A percentile compares a stretch with the other conserved stretches of the same genome.
phyloP scores from a whole-genome alignment of 495 filamentous ascomycete genomes.

The Penicillium parvum region DNA sequence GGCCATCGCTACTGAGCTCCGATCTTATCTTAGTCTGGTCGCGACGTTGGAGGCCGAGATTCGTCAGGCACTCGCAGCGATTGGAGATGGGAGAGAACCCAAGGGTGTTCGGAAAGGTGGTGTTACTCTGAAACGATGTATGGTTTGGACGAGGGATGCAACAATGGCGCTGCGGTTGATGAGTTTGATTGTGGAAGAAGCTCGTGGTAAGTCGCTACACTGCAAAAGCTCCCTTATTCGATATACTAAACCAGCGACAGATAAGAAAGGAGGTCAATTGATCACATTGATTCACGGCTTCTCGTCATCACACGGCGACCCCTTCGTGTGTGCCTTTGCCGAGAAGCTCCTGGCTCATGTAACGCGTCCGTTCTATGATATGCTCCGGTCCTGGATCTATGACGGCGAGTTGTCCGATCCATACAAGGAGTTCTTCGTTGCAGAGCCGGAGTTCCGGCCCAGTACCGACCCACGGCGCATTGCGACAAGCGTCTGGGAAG shows the following conservation, averaged over 20 bases:
- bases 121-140: constrained; percentile 93
- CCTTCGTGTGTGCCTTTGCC: constrained; percentile 88
- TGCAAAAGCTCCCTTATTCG: neutral
- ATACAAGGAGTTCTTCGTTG: constrained; percentile 92
- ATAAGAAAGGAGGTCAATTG: constrained; percentile 84
- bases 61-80: constrained; percentile 63
- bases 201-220: constrained; percentile 52
- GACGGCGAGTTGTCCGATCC: constrained; percentile 96
- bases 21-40: constrained; percentile 88
- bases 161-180: constrained; percentile 95
- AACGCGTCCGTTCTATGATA: constrained; percentile 96
- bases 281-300: constrained; percentile 93
- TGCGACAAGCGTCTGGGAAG: constrained; percentile 93
- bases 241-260: constrained; percentile 34
- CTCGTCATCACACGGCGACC: constrained; percentile 89
- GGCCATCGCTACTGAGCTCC: constrained; percentile 77
- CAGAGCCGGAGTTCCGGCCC: constrained; percentile 57
- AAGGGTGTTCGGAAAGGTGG: constrained; percentile 74
- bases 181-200: constrained; percentile 89
- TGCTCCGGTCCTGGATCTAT: constrained; percentile 95
- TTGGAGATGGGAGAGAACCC: constrained; percentile 60
- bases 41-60: constrained; percentile 95
- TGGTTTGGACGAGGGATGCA: constrained; percentile 95
- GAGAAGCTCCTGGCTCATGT: constrained; percentile 87
- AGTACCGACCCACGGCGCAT: constrained; percentile 55